Conservation (phyloP, 2,329 filamentous ascomycete genomes). For the Penicillium sp. region DNA sequence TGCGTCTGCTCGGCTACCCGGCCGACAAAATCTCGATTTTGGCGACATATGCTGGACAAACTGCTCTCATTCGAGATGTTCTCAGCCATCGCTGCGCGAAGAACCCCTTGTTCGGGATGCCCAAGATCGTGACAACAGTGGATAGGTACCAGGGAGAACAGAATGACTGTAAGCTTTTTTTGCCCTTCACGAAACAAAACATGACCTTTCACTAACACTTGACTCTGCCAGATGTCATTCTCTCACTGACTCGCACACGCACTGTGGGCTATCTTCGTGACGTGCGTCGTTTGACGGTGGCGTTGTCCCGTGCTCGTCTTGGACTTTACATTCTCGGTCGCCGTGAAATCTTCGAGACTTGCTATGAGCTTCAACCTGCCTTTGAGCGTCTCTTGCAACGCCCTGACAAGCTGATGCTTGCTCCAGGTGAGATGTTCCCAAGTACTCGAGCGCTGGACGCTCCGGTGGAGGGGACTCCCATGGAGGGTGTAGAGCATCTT, state of each 20-base stretch:
- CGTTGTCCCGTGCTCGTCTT: constrained; percentile 82
- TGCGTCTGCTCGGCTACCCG: constrained; percentile 91
- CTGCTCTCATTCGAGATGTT: constrained; percentile 81
- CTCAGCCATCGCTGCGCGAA: constrained; percentile 74
- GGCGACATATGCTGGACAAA: constrained; percentile 88
- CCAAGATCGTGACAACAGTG: constrained; percentile 84
- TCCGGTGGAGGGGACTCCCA: constrained; percentile 54
- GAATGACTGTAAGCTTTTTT: constrained; percentile 75
- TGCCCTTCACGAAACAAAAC: neutral
- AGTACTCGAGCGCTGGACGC: constrained; percentile 51
- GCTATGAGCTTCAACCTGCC: constrained; percentile 78
- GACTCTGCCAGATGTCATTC: constrained; percentile 68
- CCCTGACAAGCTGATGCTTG: constrained; percentile 74
- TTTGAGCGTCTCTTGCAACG: constrained; percentile 72
- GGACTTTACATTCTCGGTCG: constrained; percentile 90
- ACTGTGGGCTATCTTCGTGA: constrained; percentile 89
- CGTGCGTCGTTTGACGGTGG: constrained; percentile 87
- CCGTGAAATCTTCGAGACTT: constrained; percentile 78
- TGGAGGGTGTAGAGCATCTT: constrained; percentile 89
- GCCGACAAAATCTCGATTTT: constrained; percentile 78
- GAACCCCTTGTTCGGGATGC: constrained; percentile 80
- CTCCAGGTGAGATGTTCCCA: constrained; percentile 82
- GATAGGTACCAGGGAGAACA: constrained; percentile 99
- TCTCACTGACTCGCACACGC: constrained; percentile 84
- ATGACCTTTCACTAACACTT: constrained; percentile 10